Evolutionary conservation across 345 rosid species (phyloP), one percentile per base, ranked within the genome.

Genomic region (Lagerstroemia speciosa): DNA sequence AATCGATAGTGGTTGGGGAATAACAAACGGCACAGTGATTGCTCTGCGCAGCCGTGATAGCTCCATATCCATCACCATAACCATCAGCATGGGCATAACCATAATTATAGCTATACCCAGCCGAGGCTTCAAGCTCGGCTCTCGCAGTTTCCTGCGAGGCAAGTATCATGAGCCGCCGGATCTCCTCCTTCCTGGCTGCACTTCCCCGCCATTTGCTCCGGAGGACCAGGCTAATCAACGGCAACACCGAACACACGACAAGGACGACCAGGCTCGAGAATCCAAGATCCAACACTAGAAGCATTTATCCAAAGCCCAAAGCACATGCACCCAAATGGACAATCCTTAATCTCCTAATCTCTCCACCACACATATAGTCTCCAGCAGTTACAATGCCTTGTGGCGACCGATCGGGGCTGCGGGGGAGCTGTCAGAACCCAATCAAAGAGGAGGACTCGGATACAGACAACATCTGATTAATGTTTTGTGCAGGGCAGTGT

Each of bases 71-170:
- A 58, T 52, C 57, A 52, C 7, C 57, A 20, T n/a, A n/a, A 1
- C 5, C 57, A 3, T 58, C 19, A 27, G 29, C 62, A 58, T 10
- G 27, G 19, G 20, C 62, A 58, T 29, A 8, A 15, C 6, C 62
- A 15, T 26, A 58, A 34, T 19, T 26, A 67, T 31, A 46, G 27
- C 31, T 73, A 80, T 82, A 80, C 22, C 75, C 76, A 8, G 66
- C 20, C 5, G 91, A 80, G 52, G 91, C 91, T 77, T 92, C 99
- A 1, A 68, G 80, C 79, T 95, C 99, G 6, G 90, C 98, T 80
- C 92, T 83, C 31, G 90, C 89, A 33, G 88, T 87, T 68, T 95
- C 99, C 71, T 89, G 87, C 26, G 98, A 76, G 2, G 98, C 98
- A 72, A 88, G 81, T 70, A 84, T 73, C 78, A 95, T 68, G 66